phyloP scores from a whole-genome alignment of 805 yeast species.

The Candida lessepsii region DNA sequence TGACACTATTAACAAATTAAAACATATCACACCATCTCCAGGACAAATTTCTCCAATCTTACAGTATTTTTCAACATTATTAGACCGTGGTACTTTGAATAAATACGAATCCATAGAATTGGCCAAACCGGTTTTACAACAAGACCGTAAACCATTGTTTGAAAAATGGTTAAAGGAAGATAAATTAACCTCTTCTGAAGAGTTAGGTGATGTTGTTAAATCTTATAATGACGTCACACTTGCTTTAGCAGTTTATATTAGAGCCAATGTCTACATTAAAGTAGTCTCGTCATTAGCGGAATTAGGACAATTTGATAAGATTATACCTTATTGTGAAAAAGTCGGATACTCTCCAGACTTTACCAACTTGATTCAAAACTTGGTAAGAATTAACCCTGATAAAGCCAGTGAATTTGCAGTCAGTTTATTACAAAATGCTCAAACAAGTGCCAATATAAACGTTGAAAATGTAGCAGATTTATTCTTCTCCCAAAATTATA shows the following conservation, averaged over 20 bases:
- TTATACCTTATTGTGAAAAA: constrained; percentile 88
- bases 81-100: constrained; percentile 91
- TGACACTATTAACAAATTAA: constrained; percentile 89
- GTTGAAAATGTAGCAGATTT: constrained; percentile 88
- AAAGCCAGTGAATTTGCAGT: constrained; percentile 97
- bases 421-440: constrained; percentile 64
- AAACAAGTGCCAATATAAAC: constrained; percentile 51
- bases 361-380: constrained; percentile 82
- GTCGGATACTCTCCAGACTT: constrained; percentile 88
- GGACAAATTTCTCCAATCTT: constrained; percentile 94
- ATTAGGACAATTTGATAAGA: constrained; percentile 93
- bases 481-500: constrained; percentile 88
- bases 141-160: constrained; percentile 86
- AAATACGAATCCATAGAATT: constrained; percentile 91
- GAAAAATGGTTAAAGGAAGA: constrained; percentile 97
- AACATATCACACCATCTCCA: constrained; percentile 85
- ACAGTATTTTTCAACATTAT: constrained; percentile 85
- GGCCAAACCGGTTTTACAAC: constrained; percentile 93
- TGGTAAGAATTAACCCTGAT: constrained; percentile 93
- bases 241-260: constrained; percentile 87
- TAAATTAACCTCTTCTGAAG: constrained; percentile 93
- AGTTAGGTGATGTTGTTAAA: constrained; percentile 93
- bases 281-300: constrained; percentile 92
- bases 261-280: constrained; percentile 79
- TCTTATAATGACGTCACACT: constrained; percentile 75